A percentile compares a stretch with the other conserved stretches of the same genome.
phyloP scores from a whole-genome alignment of 2,329 filamentous ascomycete species.

The Aspergillus sp. region DNA sequence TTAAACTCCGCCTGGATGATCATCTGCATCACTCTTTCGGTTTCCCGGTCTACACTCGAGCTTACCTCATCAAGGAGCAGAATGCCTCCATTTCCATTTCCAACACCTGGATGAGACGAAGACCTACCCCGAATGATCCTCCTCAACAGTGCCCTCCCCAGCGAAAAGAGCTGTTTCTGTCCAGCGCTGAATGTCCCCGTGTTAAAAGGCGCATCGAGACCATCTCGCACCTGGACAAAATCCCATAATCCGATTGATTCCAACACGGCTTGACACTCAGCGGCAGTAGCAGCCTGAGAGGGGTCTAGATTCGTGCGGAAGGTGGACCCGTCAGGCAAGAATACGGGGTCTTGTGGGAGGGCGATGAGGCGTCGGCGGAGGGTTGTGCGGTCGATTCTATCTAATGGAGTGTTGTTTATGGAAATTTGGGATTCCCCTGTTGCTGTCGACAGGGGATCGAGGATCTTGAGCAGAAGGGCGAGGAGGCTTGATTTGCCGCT shows the following conservation, averaged over 20 bases:
- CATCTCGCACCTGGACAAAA: constrained; percentile 16
- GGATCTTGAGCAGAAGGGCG: constrained; percentile 41
- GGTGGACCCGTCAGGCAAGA: constrained; percentile 48
- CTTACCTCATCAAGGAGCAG: constrained; percentile 24
- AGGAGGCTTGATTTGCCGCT: constrained; percentile 46
- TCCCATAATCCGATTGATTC: not conserved
- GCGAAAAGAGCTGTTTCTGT: constrained; percentile 7
- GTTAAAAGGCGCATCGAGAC: not conserved
- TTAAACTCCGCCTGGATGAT: constrained; percentile 27
- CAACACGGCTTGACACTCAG: not conserved
- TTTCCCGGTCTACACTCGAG: constrained; percentile 15
- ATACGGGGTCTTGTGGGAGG: constrained; percentile 56
- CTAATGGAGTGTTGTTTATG: constrained; percentile 9
- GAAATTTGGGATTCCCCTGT: not conserved
- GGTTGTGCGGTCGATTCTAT: constrained; percentile 39
- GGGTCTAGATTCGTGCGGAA: constrained; percentile 47
- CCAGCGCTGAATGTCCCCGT: constrained; percentile 3
- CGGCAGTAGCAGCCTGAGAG: not conserved
- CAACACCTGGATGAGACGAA: not conserved
- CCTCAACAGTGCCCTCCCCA: constrained; percentile 3
- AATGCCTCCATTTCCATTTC: constrained; percentile 1
- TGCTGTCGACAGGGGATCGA: constrained; percentile 29
- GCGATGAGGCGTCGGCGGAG: constrained; percentile 53
- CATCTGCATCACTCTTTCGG: constrained; percentile 23
- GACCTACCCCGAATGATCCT: not conserved